Evolutionary conservation across 2,329 filamentous ascomycete species (phyloP), one percentile per base, ranked within the genome.

Genomic region (Fonsecaea monophora): DNA sequence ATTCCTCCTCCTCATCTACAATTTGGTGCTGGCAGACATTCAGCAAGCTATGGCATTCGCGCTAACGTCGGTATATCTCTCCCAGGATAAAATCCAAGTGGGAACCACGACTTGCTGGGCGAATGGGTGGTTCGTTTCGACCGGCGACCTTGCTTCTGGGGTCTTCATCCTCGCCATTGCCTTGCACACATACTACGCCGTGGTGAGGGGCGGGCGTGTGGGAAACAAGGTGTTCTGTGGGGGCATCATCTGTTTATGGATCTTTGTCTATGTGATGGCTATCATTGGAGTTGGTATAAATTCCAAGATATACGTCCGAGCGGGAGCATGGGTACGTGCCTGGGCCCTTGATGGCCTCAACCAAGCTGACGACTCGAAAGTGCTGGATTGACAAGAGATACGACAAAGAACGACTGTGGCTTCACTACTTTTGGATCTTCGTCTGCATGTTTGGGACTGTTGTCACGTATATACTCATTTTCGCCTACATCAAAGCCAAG

Each of bases 371-470:
- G 18, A 15, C 32, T 2, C n/a, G 25, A 30, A 25, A 84, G 84
- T 86, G 84, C 71, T 86, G 84, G 84, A 74, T 85, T 8, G 78
- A 81, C 15, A 71, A 75, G 3, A 71, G 78, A 12, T 79, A 78
- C 70, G 79, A 84, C 65, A 62, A 68, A 13, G 81, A 82, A 59
- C 79, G 83, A 6, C 77, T 86, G 4, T 84, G 79, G 79, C 77
- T 81, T 5, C 83, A 85, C 70, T 85, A 85, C 71, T 66, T 85
- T 40, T 86, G 83, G 83, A 84, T 85, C 68, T 85, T 85, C 75
- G 75, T 84, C 48, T 76, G 82, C 53, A 83, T 85, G 71, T 84
- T 85, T 68, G 82, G 82, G 21, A 83, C 82, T 2, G 75, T 85
- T 34, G 72, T 78, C 15, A 78, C 85, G 30, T 85, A 85, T 70